Base-by-base conservation (phyloP, 768 basidiomycete genomes). In the Rhodotorula paludigena region DNA sequence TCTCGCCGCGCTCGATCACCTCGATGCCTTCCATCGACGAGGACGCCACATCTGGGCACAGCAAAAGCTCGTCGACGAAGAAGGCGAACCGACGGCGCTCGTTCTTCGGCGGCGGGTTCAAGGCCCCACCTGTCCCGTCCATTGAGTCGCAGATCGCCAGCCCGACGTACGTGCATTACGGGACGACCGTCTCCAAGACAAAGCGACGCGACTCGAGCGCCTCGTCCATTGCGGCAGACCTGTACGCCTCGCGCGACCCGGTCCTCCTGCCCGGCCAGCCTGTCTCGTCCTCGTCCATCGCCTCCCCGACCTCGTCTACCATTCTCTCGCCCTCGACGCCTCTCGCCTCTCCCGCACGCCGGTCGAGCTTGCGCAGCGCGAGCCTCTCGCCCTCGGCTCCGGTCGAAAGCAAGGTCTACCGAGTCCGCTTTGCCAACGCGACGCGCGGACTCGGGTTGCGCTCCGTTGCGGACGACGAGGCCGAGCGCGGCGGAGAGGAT, bases 391-490 rank as follows among this genome's bases (percentile, higher is more conserved):
- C 32, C 32, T 14, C 33, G 51, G 53, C 28, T 25, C 36, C 38
- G 60, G 51, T 32, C 53, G 49, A 51, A 32, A 51, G 32, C 20
- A 33, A 51, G 63, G 18, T 64, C 14, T 60, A 60, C 28, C 32
- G 60, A 5, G 68, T 69, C 8, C 45, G 68, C 32, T 69, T 69
- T 41, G 68, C 53, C 1, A 69, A 69, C 47, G 68, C 63, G 1
- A 21, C 47, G 9, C 36, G 63, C n/a, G 68, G 68, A 12, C 53
- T 69, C 35, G 68, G 68, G 23, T 33, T 69, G 61, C 23, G 57
- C 36, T 41, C 32, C 5, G 67, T 68, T 14, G 67, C 67, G 7
- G 67, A 68, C 41, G 42, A 39, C n/a, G 62, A 69, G 48, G 62
- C 62, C 0, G 62, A 28, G 25, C 32, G 54, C n/a, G 62, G 41